Evolutionary conservation across 306 rosid species (phyloP).

Genomic region (Inga oerstediana): DNA sequence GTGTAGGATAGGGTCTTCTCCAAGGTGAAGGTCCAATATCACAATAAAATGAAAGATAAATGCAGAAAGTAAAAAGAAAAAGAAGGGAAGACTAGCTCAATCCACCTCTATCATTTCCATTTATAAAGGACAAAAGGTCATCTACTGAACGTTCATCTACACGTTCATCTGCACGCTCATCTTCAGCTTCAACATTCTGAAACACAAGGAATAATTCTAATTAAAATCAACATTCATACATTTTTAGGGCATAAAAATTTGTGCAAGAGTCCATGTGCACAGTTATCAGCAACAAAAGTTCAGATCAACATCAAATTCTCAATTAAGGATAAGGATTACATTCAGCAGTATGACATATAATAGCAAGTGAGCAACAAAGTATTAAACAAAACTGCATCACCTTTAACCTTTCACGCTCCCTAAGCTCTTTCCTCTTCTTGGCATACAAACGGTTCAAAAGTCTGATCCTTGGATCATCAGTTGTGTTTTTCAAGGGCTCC

Average conservation of each 20-base stretch:
- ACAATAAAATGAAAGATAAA: not conserved
- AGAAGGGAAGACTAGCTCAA: not conserved
- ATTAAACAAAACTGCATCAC: slow-evolving; percentile 44
- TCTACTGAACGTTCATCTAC: slow-evolving; percentile 81
- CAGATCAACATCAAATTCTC: slow-evolving; percentile 7
- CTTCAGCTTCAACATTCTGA: slow-evolving; percentile 83
- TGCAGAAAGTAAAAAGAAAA: slow-evolving; percentile 8
- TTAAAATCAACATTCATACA: not conserved
- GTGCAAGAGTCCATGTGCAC: not conserved
- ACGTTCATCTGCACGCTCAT: slow-evolving; percentile 57
- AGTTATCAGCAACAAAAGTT: not conserved
- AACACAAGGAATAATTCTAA: slow-evolving; percentile 35
- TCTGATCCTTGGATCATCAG: slow-evolving; percentile 93
- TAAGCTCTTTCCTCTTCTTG: slow-evolving; percentile 88
- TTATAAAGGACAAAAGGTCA: slow-evolving; percentile 90
- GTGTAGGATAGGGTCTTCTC: not conserved
- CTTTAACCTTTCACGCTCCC: slow-evolving; percentile 86
- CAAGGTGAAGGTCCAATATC: not conserved
- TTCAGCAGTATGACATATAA: not conserved
- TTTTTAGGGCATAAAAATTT: not conserved
- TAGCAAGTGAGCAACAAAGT: slow-evolving; percentile 32
- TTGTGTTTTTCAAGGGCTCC: slow-evolving; percentile 83
- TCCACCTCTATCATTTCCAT: slow-evolving; percentile 78
- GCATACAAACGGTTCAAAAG: slow-evolving; percentile 91
- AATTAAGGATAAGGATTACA: slow-evolving; percentile 30